phyloP scores from a whole-genome alignment of 257 asterid species.

The Lithospermum erythrorhizon region DNA sequence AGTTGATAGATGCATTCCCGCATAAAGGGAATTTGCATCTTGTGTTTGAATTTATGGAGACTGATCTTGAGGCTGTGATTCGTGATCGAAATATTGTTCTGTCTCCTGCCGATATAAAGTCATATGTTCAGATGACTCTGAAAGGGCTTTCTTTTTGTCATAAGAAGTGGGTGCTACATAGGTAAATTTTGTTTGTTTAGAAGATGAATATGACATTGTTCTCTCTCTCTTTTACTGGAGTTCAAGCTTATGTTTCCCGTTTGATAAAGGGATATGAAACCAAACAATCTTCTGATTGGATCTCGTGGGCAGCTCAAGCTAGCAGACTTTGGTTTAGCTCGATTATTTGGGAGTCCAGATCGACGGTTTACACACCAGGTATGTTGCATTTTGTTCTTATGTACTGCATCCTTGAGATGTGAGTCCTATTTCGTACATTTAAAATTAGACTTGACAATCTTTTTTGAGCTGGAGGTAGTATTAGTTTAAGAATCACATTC shows the following conservation, averaged over 20 bases:
- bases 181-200: constrained; percentile 28
- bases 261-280: constrained; percentile 87
- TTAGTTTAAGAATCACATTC: neutral
- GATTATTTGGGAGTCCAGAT: constrained; percentile 92
- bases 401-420: neutral
- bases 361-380: constrained; percentile 98
- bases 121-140: constrained; percentile 87
- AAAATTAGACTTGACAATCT: neutral
- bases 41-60: constrained; percentile 99
- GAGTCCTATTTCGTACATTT: neutral
- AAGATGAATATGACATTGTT: neutral
- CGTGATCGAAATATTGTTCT: constrained; percentile 87
- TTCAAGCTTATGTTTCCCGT: constrained; percentile 10
- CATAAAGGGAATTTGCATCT: constrained; percentile 95
- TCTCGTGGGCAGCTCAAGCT: constrained; percentile 85
- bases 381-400: constrained; percentile 10
- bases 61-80: constrained; percentile 95
- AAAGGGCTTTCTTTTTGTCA: constrained; percentile 92
- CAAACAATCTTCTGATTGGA: constrained; percentile 92
- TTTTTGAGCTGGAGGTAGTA: neutral
- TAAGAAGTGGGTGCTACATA: constrained; percentile 89
- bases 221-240: neutral
- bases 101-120: constrained; percentile 89
- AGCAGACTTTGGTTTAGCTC: constrained; percentile 97
- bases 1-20: constrained; percentile 77